Percentiles rank a stretch among this genome's conserved stretches.
Conservation (phyloP, 371 early-diverging fungal genomes). For the Mucor circinelloides region DNA sequence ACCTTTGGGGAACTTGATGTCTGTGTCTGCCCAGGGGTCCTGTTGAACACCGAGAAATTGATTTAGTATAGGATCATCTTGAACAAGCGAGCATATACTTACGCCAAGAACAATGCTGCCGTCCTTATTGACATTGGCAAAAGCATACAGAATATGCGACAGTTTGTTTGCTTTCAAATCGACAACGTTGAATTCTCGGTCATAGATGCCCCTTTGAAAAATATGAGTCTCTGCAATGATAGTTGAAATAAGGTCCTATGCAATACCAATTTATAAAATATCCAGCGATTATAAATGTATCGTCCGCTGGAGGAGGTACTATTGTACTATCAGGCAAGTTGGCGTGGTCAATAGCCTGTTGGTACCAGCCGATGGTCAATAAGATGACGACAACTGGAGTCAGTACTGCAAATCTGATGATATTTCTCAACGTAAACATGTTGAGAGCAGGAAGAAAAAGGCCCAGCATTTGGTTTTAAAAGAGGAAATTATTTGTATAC, state of each 20-base stretch:
- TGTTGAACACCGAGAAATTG: neutral
- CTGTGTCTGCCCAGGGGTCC: constrained; percentile 52
- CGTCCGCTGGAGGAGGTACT: neutral
- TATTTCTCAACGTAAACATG: constrained; percentile 6
- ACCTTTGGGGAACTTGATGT: constrained; percentile 42
- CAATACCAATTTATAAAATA: constrained; percentile 41
- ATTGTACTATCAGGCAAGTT: constrained; percentile 7
- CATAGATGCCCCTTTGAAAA: constrained; percentile 68
- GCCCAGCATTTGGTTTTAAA: neutral
- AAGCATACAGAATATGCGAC: constrained; percentile 86
- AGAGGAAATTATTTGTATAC: neutral
- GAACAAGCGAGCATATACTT: neutral
- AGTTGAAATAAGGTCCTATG: neutral
- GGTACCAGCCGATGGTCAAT: constrained; percentile 37
- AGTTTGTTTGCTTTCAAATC: constrained; percentile 62
- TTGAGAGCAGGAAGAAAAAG: neutral
- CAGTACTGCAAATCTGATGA: constrained; percentile 19
- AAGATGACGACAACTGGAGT: constrained; percentile 31
- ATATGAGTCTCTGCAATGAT: neutral
- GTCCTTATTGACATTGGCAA: constrained; percentile 76
- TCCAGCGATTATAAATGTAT: constrained; percentile 32
- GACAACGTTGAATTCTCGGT: constrained; percentile 60
- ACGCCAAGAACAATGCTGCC: constrained; percentile 66
- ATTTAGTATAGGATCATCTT: neutral
- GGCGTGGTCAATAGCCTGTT: constrained; percentile 16